Evolutionary conservation across 1,139 yeast species (phyloP).

Genomic region (Suhomyces kunorum): DNA sequence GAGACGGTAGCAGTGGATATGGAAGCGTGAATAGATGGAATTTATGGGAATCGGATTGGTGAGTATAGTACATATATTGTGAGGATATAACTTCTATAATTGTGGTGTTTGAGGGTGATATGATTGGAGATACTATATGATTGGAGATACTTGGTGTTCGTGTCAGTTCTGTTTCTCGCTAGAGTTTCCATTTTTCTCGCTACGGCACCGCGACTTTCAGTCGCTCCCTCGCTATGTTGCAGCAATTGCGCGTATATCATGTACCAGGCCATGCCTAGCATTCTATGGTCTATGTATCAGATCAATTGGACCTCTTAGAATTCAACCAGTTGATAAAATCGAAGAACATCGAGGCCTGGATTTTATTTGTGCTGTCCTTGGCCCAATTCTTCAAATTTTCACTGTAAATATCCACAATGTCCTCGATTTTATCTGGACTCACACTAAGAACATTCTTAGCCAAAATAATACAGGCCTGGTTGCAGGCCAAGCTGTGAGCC

Average conservation of each 20-base stretch:
- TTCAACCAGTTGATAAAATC: conserved; percentile 83
- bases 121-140: too few relatives aligned
- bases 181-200: too few relatives aligned
- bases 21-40: too few relatives aligned
- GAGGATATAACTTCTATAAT: too few relatives aligned
- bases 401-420: conserved; percentile 57
- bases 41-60: too few relatives aligned
- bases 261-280: neutral
- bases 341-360: conserved; percentile 63
- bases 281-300: neutral
- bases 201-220: too few relatives aligned
- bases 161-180: too few relatives aligned
- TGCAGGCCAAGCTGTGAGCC: conserved; percentile 56
- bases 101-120: too few relatives aligned
- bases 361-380: conserved; percentile 44
- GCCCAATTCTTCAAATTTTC: conserved; percentile 65
- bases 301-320: conserved; percentile 32
- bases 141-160: too few relatives aligned
- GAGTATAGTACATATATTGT: too few relatives aligned
- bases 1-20: too few relatives aligned
- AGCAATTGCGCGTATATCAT: conserved; percentile 3
- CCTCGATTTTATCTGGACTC: conserved; percentile 32
- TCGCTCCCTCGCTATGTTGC: too few relatives aligned
- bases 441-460: conserved; percentile 53
- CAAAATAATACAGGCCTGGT: conserved; percentile 61